A percentile compares a stretch with the other conserved stretches of the same genome.
Evolutionary conservation across 2,329 filamentous ascomycete species (phyloP).

Genomic region (Ilyonectria mors-panacis): DNA sequence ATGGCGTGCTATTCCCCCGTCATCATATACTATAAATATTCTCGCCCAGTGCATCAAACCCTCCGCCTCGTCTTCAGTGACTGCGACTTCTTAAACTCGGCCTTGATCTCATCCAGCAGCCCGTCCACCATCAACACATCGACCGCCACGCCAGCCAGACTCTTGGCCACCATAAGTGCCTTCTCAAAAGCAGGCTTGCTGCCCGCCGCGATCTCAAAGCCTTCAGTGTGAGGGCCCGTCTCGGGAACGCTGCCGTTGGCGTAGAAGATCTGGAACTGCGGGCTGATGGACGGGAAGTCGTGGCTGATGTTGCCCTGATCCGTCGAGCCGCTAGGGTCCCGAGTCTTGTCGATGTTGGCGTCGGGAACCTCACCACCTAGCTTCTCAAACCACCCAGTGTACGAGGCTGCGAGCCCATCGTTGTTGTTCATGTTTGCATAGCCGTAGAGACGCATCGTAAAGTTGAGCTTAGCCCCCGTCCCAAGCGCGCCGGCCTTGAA

Average conservation of each 20-base stretch:
- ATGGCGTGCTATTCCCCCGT: no score
- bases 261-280: conserved; percentile 45
- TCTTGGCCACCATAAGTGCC: conserved; percentile 63
- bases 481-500: conserved; percentile 51
- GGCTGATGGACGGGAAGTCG: conserved; percentile 47
- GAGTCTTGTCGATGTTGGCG: conserved; percentile 45
- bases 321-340: conserved; percentile 40
- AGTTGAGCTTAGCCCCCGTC: conserved; percentile 52
- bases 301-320: conserved; percentile 52
- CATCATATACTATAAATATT: no score
- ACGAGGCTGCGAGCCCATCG: conserved; percentile 44
- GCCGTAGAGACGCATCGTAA: conserved; percentile 50
- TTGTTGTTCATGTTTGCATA: conserved; percentile 53
- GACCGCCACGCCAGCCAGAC: conserved; percentile 62
- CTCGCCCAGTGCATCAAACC: no score
- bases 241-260: conserved; percentile 42
- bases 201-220: conserved; percentile 66
- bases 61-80: conserved; percentile 13
- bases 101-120: conserved; percentile 59
- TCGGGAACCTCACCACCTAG: conserved; percentile 44
- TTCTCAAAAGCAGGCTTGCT: conserved; percentile 63
- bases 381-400: conserved; percentile 42
- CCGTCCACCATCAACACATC: conserved; percentile 61
- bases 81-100: conserved; percentile 39
- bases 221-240: conserved; percentile 65